Evolutionary conservation across 2,329 filamentous ascomycete species (phyloP).

Genomic region (Parascedosporium putredinis): DNA sequence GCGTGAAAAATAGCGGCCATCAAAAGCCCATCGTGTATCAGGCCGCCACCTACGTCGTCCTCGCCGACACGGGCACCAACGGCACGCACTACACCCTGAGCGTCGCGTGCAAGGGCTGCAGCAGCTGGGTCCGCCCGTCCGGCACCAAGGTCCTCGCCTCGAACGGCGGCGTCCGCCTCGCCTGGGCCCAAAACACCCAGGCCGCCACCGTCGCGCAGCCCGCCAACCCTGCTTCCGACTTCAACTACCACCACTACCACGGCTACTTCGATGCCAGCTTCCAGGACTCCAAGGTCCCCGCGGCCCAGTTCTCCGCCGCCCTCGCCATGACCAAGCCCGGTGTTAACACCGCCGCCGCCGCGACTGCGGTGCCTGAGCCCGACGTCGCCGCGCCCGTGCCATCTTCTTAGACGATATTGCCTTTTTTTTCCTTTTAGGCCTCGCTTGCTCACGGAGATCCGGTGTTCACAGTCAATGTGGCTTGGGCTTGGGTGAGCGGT

Average conservation of each 20-base stretch:
- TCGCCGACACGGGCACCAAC: constrained; percentile 24
- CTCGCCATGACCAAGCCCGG: neutral
- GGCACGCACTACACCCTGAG: constrained; percentile 30
- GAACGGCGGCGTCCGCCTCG: constrained; percentile 2
- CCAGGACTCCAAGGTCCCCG: neutral
- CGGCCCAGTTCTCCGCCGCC: constrained; percentile 3
- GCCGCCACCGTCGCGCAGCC: constrained; percentile 3
- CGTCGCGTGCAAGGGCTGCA: constrained; percentile 27
- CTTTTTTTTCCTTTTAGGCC: too few species aligned
- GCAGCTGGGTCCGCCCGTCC: constrained; percentile 18
- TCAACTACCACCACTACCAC: constrained; percentile 7
- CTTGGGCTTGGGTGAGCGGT: neutral
- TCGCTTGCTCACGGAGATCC: too few species aligned
- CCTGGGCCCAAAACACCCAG: constrained; percentile 8
- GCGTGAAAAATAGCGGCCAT: constrained; percentile 15
- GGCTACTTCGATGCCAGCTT: constrained; percentile 6
- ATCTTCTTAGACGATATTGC: neutral
- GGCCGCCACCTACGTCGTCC: constrained; percentile 22
- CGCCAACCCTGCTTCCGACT: constrained; percentile 2
- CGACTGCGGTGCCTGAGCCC: neutral
- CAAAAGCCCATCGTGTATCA: constrained; percentile 23
- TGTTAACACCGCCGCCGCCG: neutral
- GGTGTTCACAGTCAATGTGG: too few species aligned
- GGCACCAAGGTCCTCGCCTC: constrained; percentile 3
- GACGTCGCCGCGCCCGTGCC: neutral